Evolutionary conservation across 2,329 filamentous ascomycete genomes (phyloP).

Genomic region (Amylocarpus encephaloides): DNA sequence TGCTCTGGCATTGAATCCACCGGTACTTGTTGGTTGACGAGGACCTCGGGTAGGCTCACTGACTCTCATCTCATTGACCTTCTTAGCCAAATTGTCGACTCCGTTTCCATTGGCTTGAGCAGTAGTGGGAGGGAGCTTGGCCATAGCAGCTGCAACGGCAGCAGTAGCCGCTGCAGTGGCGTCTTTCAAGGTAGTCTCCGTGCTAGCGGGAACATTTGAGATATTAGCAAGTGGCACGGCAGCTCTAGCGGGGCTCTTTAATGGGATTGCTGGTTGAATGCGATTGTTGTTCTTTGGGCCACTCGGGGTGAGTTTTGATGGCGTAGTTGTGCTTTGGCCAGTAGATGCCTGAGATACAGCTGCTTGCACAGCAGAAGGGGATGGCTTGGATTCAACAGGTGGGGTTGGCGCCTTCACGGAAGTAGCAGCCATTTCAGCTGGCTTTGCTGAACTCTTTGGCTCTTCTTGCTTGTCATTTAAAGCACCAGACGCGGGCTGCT

Average conservation of each 20-base stretch:
- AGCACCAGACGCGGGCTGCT: conserved; percentile 39
- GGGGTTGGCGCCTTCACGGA: conserved; percentile 48
- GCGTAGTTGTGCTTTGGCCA: conserved; percentile 7
- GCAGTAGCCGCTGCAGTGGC: conserved; percentile 69
- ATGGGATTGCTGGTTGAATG: conserved; percentile 60
- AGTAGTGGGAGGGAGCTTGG: conserved; percentile 57
- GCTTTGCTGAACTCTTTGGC: conserved; percentile 46
- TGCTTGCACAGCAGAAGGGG: conserved; percentile 46
- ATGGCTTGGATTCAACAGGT: conserved; percentile 63
- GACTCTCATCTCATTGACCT: conserved; percentile 70
- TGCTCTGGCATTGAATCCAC: conserved; percentile 36
- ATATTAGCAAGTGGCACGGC: conserved; percentile 34
- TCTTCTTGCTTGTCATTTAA: conserved; percentile 45
- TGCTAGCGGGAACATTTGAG: conserved; percentile 15
- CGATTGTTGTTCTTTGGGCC: conserved; percentile 42
- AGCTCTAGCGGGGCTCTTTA: conserved; percentile 42
- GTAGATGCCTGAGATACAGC: conserved; percentile 32
- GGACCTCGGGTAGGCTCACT: conserved; percentile 49
- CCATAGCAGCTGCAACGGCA: conserved; percentile 72
- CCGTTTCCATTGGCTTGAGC: conserved; percentile 35
- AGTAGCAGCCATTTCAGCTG: conserved; percentile 33
- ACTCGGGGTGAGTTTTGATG: conserved; percentile 30
- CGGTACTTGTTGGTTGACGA: conserved; percentile 39
- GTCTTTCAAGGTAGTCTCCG: conserved; percentile 47
- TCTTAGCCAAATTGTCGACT: conserved; percentile 66